Conservation (phyloP, 1,284 basidiomycete genomes). For the Bjerkandera adusta region DNA sequence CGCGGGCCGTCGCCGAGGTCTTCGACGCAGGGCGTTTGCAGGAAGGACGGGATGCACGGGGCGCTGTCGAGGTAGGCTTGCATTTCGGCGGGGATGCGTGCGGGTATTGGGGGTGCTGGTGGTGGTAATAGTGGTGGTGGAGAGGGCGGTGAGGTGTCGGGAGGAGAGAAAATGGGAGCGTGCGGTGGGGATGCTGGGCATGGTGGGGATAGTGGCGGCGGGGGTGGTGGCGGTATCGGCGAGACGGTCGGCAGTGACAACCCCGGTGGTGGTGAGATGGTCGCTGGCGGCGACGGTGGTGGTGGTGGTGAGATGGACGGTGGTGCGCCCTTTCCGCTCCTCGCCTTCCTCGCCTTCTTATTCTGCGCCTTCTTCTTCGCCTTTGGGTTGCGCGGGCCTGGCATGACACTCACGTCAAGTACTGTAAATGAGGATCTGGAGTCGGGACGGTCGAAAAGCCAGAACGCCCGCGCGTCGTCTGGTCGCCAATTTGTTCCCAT, state of each 20-base stretch:
- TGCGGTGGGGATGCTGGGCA: background rate
- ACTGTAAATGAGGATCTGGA: too few relatives aligned
- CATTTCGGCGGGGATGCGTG: background rate
- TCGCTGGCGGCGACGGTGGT: background rate
- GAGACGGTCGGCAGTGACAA: background rate
- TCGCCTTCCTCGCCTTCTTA: conserved; percentile 32
- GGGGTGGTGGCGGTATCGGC: background rate
- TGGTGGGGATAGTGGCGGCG: background rate
- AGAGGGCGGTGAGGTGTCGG: background rate
- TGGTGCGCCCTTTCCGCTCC: conserved; percentile 4
- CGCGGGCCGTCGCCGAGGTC: conserved; percentile 77
- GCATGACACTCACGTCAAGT: conserved; percentile 34
- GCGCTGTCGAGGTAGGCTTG: conserved; percentile 16
- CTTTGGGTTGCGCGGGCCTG: conserved; percentile 45
- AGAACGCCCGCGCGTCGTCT: too few relatives aligned
- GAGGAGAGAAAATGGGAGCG: background rate
- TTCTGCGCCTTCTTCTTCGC: conserved; percentile 37
- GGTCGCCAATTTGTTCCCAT: too few relatives aligned
- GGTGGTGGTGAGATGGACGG: background rate
- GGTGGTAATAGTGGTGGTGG: background rate
- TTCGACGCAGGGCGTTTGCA: conserved; percentile 55
- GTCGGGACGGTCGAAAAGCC: too few relatives aligned
- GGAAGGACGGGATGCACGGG: conserved; percentile 22
- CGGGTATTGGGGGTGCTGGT: background rate
- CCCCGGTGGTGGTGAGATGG: too few relatives aligned